These are phyloP conservation scores for Poa annua DNA, from an alignment of 176 grass and related monocot genomes.

Conservation along the genomic window DNA sequence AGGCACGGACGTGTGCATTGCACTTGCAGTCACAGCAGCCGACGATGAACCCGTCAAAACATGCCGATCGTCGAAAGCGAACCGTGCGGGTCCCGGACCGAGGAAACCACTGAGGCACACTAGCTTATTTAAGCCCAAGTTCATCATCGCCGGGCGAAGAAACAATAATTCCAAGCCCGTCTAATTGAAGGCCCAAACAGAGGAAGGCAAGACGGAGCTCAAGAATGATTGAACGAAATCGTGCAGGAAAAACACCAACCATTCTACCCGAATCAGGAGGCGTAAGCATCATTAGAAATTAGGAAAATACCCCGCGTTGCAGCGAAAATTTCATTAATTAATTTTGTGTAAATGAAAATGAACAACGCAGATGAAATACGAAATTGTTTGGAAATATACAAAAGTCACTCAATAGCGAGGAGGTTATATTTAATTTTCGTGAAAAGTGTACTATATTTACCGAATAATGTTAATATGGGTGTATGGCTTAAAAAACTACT, in stretches of 20 bases:
- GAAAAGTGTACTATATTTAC: too few species aligned
- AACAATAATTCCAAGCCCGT: neutral
- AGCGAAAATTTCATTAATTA: too few species aligned
- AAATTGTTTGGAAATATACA: too few species aligned
- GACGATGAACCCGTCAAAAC: slow-evolving; percentile 10
- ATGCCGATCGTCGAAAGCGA: neutral
- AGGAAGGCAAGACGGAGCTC: neutral
- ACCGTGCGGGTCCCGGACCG: neutral
- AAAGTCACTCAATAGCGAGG: too few species aligned
- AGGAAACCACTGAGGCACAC: too few species aligned
- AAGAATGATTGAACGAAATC: too few species aligned
- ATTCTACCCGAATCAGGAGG: neutral
- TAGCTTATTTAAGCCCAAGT: neutral
- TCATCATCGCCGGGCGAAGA: neutral
- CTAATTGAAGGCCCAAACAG: neutral
- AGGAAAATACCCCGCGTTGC: too few species aligned
- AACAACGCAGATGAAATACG: too few species aligned
- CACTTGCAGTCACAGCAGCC: neutral
- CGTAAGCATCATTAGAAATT: neutral
- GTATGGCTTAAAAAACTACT: too few species aligned
- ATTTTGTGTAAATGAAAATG: too few species aligned
- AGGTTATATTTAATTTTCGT: too few species aligned
- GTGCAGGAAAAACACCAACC: neutral
- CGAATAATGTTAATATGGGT: too few species aligned
- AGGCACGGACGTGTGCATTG: neutral